Conservation (phyloP, 768 basidiomycete genomes). For the Punctularia strigosozonata region DNA sequence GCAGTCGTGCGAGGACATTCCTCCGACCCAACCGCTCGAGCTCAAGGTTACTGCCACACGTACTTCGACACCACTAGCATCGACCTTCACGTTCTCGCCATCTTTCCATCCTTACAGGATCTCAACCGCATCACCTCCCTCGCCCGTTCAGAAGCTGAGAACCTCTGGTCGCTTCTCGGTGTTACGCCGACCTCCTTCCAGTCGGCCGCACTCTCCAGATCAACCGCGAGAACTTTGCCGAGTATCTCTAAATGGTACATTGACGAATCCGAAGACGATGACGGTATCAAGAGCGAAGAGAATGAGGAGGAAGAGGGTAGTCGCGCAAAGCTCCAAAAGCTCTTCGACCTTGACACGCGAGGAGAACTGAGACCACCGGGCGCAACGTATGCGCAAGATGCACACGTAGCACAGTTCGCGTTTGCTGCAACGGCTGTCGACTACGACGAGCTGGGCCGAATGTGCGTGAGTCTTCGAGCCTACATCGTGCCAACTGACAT, state of each 20-base stretch:
- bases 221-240: neutral
- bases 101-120: slow-evolving; percentile 12
- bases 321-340: neutral
- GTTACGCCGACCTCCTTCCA: slow-evolving; percentile 2
- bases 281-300: neutral
- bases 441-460: too few relatives aligned
- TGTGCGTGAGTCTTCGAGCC: too few relatives aligned
- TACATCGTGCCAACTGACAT: too few relatives aligned
- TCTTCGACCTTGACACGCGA: neutral
- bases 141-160: slow-evolving; percentile 11
- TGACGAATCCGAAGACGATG: neutral
- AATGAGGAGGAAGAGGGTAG: neutral
- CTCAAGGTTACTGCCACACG: slow-evolving; percentile 17
- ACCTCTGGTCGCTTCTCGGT: slow-evolving; percentile 8
- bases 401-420: too few relatives aligned
- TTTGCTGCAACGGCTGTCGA: too few relatives aligned
- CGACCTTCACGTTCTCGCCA: slow-evolving; percentile 11
- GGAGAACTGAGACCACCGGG: too few relatives aligned
- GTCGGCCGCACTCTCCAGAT: neutral
- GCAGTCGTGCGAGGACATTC: neutral
- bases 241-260: neutral
- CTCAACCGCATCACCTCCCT: slow-evolving; percentile 4
- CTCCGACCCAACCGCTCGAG: neutral
- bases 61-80: slow-evolving; percentile 14
- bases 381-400: too few relatives aligned